Evolutionary conservation across 2,329 filamentous ascomycete genomes (phyloP), one percentile per base, ranked within the genome.

Genomic region (Ilyonectria robusta): DNA sequence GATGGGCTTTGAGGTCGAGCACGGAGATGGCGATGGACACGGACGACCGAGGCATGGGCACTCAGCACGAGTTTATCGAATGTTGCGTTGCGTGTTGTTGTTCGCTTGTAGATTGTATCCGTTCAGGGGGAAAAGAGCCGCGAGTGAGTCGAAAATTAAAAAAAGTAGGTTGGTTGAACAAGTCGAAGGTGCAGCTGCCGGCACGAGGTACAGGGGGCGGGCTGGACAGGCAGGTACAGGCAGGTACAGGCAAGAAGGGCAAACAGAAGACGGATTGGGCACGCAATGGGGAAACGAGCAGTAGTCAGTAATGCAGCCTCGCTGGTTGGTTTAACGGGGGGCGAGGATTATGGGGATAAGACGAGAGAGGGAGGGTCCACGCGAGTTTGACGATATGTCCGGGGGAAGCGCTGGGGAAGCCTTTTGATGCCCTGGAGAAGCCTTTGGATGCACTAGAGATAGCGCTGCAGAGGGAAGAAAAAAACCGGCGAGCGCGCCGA

Each of bases 271-370:
- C 40, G 8, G 31, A 33, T 33, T 33, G 8, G 31, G 8, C 31
- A 46, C 11, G 44, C n/a, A 46, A 40, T 40, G 31, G 11, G 11
- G 26, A 23, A 26, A 26, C 26, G 26, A 26, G 26, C 26, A 26
- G 26, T 6, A 31, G 29, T 33, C 48, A 51, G 48, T 51, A 73
- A 73, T 72, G 60, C 51, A 57, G 21, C 56, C 23, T 48, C 59
- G 59, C 69, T 74, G 67, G 72, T 67, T 71, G 69, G 69, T 46
- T 54, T 46, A 35, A 55, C 29, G 48, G 19, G 57, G 53, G 47
- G 47, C 31, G 59, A 62, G 26, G 11, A 33, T 15, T 19, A 37
- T 37, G 21, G 33, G 53, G 35, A 23, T 46, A 26, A 53, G 50
- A 37, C n/a, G 19, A 19, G 44, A 26, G 21, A 26, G 21, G 17